Base-by-base conservation (phyloP, 2,329 filamentous ascomycete species). In the Aschersonia sp. region DNA sequence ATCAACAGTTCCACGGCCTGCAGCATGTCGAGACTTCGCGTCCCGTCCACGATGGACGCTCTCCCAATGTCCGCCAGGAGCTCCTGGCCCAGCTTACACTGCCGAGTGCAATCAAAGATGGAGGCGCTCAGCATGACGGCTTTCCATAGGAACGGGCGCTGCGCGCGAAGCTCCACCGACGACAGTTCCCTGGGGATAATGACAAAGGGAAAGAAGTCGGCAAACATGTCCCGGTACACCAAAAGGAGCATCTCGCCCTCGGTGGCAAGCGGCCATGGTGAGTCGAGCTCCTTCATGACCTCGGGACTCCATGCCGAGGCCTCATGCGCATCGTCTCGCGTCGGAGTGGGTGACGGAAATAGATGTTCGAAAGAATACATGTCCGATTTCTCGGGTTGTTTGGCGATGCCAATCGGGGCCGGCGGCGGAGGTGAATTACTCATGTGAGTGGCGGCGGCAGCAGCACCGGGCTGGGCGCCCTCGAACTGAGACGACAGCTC, bases 141-240 rank as follows among this genome's bases (percentile, higher is more conserved):
- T 54, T 72, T 73, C 70, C 71, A 76, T 41, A 74, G 52, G 41
- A 70, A 69, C 29, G 72, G 71, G 5, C 65, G 58, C 50, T 63
- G 51, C 30, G 56, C 54, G 30, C 61, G 61, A 43, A 75, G 57
- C 51, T 66, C 57, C 2, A 56, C 54, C 1, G 69, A 61, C 3
- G 56, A 57, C 53, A 70, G 53, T 43, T 61, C 51, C 30, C 54
- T 51, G 1, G 71, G 65, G 4, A 73, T 57, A 10, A 68, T 52
- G 6, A 71, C 66, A 51, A 75, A 75, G 6, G 72, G 72, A 46
- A 70, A 68, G 6, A 72, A 53, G 0, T 57, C 58, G 32, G 58
- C 58, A 47, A 67, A 58, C 28, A 59, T 47, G 3, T 58, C 53
- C 29, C 57, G 58, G 50, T 65, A 74, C 31, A 58, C 53, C 5